Base-by-base conservation (phyloP, 1,284 basidiomycete species). In the Pterulicium gracile region DNA sequence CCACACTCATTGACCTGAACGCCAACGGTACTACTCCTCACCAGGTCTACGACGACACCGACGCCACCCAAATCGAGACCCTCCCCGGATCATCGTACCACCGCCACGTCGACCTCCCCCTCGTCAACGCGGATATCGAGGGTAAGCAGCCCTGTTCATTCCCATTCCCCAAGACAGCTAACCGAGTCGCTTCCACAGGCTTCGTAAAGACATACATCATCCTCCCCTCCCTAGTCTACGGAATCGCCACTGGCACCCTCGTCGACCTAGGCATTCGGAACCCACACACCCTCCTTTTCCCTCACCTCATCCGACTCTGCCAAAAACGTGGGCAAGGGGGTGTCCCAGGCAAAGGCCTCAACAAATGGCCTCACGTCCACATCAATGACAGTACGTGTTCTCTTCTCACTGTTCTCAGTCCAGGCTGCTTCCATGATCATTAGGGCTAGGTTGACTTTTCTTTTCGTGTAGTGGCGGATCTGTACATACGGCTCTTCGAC, bases 201-300 rank as follows among this genome's bases (percentile, higher is more conserved):
- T 66, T 61, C 45, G 65, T 69, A 46, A 66, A 62, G 49, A 64
- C 69, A 3, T 70, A 70, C 52, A 69, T 76, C 43, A 56, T 76
- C 45, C 59, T 71, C 3, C 73, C 72, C 0, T 60, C 67, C 7
- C 69, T 67, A 0, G 69, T 77, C 39, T 76, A 69, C 44, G 74
- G 73, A 4, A 55, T 70, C 3, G 70, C 70, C 1, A 56, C 58
- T 3, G 69, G 69, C 4, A 55, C 63, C n/a, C 57, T 77, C n/a
- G 68, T 70, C n/a, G 67, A 72, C 22, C 56, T 61, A 1, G 69
- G 68, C 1, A 56, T 77, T 32, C 62, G 68, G 48, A 68, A 76
- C 52, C 48, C 61, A 4, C 60, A 63, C 43, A 74, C 73, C 2
- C 63, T 66, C 22, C 69, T 72, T 49, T 64, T 75, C 23, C 73